phyloP scores from a whole-genome alignment of 2,329 filamentous ascomycete species.

The Sphaerulina musiva region DNA sequence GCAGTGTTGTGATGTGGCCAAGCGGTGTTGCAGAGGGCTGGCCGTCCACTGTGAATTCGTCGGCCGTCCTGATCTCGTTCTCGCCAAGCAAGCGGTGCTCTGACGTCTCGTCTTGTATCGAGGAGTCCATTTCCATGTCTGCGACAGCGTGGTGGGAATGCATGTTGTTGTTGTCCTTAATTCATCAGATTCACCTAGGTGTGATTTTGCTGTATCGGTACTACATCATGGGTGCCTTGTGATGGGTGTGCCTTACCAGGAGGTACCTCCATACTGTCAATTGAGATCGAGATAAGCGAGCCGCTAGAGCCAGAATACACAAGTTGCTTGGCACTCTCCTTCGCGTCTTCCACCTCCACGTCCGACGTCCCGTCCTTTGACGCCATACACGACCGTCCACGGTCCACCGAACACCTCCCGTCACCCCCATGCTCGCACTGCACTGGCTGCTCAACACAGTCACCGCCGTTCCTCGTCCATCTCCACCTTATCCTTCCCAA shows the following conservation, averaged over 20 bases:
- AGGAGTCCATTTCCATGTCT: background rate
- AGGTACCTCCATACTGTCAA: too few relatives aligned
- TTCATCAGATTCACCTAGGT: too few relatives aligned
- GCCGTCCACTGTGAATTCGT: background rate
- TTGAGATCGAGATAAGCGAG: too few relatives aligned
- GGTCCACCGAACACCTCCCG: background rate
- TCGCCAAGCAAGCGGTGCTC: background rate
- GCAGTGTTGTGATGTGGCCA: conserved; percentile 12
- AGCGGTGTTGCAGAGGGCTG: conserved; percentile 4
- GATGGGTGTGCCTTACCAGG: too few relatives aligned
- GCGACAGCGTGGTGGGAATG: background rate
- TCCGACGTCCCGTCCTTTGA: background rate
- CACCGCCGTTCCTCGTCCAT: background rate
- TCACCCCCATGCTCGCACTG: background rate
- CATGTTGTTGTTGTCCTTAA: too few relatives aligned
- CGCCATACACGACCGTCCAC: background rate
- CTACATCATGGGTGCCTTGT: too few relatives aligned
- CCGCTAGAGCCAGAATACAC: too few relatives aligned
- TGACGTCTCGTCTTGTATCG: background rate
- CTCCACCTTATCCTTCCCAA: background rate
- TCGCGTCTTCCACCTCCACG: too few relatives aligned
- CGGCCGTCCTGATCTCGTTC: background rate
- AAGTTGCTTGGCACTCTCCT: too few relatives aligned
- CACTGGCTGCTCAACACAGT: background rate
- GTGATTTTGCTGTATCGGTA: too few relatives aligned